These are phyloP conservation scores for Neurospora tetrasperma DNA, from an alignment of 495 filamentous ascomycete genomes.

Conservation along the genomic window DNA sequence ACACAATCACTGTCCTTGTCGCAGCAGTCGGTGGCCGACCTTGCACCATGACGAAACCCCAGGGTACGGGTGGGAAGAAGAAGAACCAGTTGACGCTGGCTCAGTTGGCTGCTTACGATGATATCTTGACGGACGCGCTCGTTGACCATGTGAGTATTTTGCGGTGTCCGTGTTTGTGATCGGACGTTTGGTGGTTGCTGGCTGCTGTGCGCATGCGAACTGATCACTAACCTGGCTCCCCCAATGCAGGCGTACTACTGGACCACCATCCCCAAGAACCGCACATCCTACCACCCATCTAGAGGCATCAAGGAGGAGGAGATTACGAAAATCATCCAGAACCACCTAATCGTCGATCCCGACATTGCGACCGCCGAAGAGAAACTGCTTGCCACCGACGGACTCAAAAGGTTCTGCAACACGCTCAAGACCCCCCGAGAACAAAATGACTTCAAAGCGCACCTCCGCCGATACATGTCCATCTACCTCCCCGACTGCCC, in stretches of 20 bases:
- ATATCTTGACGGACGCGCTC: conserved; percentile 90
- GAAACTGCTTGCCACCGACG: conserved; percentile 59
- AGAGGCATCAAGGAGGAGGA: conserved; percentile 75
- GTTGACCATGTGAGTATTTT: conserved; percentile 66
- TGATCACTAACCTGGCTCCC: background rate
- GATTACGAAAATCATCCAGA: conserved; percentile 66
- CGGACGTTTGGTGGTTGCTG: background rate
- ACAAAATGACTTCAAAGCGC: conserved; percentile 75
- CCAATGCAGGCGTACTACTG: conserved; percentile 72
- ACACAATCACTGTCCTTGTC: background rate
- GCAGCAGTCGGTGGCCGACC: background rate
- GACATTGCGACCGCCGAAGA: conserved; percentile 57
- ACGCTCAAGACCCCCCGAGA: conserved; percentile 63
- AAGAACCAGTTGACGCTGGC: conserved; percentile 69
- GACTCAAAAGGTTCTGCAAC: conserved; percentile 59
- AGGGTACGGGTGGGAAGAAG: conserved; percentile 20
- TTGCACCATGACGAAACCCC: conserved; percentile 13
- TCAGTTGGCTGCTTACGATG: conserved; percentile 87
- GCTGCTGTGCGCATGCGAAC: background rate
- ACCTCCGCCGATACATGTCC: conserved; percentile 83
- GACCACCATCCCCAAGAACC: conserved; percentile 92
- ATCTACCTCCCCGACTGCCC: conserved; percentile 89
- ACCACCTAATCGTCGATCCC: conserved; percentile 64
- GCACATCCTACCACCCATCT: conserved; percentile 71
- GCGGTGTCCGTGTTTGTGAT: background rate